These are phyloP conservation scores for Lactarius tabidus DNA, from an alignment of 768 basidiomycete genomes.

Conservation along the genomic window DNA sequence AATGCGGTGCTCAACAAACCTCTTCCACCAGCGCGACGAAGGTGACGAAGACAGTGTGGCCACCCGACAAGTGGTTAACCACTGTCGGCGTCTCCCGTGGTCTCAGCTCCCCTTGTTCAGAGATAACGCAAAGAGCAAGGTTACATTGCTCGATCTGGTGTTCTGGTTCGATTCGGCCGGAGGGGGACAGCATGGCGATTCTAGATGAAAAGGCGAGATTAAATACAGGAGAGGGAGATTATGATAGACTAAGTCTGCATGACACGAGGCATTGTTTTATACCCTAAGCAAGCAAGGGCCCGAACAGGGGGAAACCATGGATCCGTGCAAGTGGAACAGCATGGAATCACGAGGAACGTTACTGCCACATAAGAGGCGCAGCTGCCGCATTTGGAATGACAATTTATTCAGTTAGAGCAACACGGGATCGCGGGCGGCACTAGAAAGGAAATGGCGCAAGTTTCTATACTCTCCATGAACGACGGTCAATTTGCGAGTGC, in stretches of 20 bases:
- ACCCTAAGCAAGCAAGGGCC: neutral
- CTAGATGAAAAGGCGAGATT: neutral
- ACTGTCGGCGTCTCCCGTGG: constrained; percentile 2
- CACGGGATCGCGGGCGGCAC: neutral
- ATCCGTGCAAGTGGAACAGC: neutral
- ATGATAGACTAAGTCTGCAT: neutral
- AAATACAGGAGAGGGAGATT: neutral
- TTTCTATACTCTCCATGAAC: neutral
- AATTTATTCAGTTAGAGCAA: neutral
- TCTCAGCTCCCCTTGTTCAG: constrained; percentile 13
- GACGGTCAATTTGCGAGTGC: neutral
- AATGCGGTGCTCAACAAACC: neutral
- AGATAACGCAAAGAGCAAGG: constrained; percentile 13
- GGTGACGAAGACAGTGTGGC: constrained; percentile 6
- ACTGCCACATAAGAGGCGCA: neutral
- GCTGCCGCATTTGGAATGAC: neutral
- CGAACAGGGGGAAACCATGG: neutral
- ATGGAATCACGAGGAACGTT: neutral
- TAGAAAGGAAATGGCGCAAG: neutral
- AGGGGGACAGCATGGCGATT: neutral
- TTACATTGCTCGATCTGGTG: constrained; percentile 10
- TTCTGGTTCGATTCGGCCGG: constrained; percentile 7
- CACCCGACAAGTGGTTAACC: neutral
- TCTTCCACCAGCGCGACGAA: constrained; percentile 12
- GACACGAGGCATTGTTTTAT: neutral